Evolutionary conservation across 2,329 filamentous ascomycete species (phyloP).

Genomic region (Ophiostoma pallidulum): DNA sequence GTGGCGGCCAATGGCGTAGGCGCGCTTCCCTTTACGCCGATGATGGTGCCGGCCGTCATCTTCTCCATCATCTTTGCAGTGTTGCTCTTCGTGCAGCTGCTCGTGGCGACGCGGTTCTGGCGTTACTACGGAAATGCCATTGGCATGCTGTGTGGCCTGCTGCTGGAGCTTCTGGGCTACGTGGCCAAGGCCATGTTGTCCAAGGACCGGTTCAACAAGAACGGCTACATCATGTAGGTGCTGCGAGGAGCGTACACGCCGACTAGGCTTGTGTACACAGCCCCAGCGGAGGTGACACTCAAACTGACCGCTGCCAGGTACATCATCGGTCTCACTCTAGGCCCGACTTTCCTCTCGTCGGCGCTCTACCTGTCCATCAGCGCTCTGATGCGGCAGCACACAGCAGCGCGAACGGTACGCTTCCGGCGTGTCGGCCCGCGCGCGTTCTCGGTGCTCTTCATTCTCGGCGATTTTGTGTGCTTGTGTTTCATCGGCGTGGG

Average conservation of each 20-base stretch:
- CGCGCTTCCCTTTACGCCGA: slow-evolving; percentile 13
- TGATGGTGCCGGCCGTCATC: slow-evolving; percentile 10
- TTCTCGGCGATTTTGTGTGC: slow-evolving; percentile 16
- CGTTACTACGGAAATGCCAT: slow-evolving; percentile 17
- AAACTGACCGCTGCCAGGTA: slow-evolving; percentile 11
- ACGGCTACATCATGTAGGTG: slow-evolving; percentile 18
- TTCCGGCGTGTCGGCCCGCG: slow-evolving; percentile 10
- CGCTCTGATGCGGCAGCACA: slow-evolving; percentile 9
- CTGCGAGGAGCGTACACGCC: neutral
- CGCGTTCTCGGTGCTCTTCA: slow-evolving; percentile 14
- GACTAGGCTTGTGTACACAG: too few relatives aligned
- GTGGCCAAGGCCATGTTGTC: slow-evolving; percentile 16
- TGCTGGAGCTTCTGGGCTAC: slow-evolving; percentile 17
- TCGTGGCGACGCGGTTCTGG: slow-evolving; percentile 10
- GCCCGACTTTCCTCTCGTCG: slow-evolving; percentile 17
- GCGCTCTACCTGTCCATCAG: slow-evolving; percentile 17
- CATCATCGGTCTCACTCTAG: slow-evolving; percentile 18
- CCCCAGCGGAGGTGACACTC: too few relatives aligned
- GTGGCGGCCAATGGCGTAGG: slow-evolving; percentile 12
- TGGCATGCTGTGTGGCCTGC: slow-evolving; percentile 16
- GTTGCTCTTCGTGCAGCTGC: slow-evolving; percentile 1
- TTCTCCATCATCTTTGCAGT: slow-evolving; percentile 11
- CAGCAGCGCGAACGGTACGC: neutral
- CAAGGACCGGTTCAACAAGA: slow-evolving; percentile 14
- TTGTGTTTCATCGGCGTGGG: slow-evolving; percentile 17